phyloP scores from a whole-genome alignment of 768 basidiomycete species.

The Termitomyces sp. region DNA sequence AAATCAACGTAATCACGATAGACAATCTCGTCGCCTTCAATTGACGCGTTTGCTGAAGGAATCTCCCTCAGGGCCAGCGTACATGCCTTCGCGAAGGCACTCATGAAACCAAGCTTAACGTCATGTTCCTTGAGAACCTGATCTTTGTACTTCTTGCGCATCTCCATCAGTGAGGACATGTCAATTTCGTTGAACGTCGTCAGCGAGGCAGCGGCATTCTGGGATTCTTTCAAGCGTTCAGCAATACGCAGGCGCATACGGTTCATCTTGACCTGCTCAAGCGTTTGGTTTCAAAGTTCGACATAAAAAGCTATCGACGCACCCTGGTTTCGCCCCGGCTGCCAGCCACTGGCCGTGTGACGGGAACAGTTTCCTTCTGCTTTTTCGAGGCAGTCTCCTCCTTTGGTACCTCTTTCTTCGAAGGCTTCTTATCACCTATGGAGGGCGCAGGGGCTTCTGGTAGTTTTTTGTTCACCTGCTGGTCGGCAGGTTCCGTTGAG shows the following conservation, averaged over 20 bases:
- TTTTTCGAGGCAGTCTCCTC: slow-evolving; percentile 23
- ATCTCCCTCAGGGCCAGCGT: slow-evolving; percentile 85
- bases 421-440: slow-evolving; percentile 24
- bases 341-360: slow-evolving; percentile 30
- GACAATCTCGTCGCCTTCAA: slow-evolving; percentile 91
- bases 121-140: slow-evolving; percentile 84
- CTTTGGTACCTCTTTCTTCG: slow-evolving; percentile 29
- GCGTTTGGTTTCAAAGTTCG: background rate
- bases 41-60: slow-evolving; percentile 89
- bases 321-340: slow-evolving; percentile 84
- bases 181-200: slow-evolving; percentile 99
- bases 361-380: slow-evolving; percentile 24
- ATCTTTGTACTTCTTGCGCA: slow-evolving; percentile 95
- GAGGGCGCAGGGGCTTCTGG: slow-evolving; percentile 41
- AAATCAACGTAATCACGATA: slow-evolving; percentile 92
- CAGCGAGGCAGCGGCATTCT: slow-evolving; percentile 92
- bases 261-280: slow-evolving; percentile 90
- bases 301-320: slow-evolving; percentile 16
- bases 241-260: slow-evolving; percentile 97
- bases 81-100: slow-evolving; percentile 88
- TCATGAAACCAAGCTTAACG: slow-evolving; percentile 98
- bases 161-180: slow-evolving; percentile 92
- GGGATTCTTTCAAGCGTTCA: slow-evolving; percentile 96
- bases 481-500: slow-evolving; percentile 37
- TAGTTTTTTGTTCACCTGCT: slow-evolving; percentile 40